Evolutionary conservation across 495 filamentous ascomycete species (phyloP).

Genomic region (Aspergillus carlsbadensis): DNA sequence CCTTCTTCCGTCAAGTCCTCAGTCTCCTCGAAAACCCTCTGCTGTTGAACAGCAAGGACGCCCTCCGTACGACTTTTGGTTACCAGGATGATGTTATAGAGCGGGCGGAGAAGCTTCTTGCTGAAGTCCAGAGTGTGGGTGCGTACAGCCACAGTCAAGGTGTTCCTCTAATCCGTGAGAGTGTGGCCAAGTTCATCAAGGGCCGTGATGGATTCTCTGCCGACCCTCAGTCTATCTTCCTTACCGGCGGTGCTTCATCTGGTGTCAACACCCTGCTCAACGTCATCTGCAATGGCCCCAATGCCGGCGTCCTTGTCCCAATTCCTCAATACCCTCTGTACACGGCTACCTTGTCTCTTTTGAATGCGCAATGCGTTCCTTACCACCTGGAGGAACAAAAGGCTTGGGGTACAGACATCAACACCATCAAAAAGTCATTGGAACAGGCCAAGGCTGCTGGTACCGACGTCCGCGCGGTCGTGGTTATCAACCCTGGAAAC

Average conservation of each 20-base stretch:
- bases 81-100: constrained; percentile 88
- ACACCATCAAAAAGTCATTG: constrained; percentile 67
- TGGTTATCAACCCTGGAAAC: constrained; percentile 98
- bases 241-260: constrained; percentile 86
- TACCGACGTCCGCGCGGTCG: constrained; percentile 85
- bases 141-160: constrained; percentile 96
- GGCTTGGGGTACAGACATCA: constrained; percentile 83
- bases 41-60: constrained; percentile 76
- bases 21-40: constrained; percentile 89
- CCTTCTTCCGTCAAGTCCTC: constrained; percentile 96
- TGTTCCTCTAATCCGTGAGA: constrained; percentile 77
- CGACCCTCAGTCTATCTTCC: constrained; percentile 74
- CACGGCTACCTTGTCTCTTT: constrained; percentile 84
- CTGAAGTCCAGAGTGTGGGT: constrained; percentile 84
- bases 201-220: constrained; percentile 84
- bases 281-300: constrained; percentile 76
- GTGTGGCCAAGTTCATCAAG: constrained; percentile 90
- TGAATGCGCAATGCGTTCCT: constrained; percentile 84
- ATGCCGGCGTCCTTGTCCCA: constrained; percentile 84
- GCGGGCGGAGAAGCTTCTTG: constrained; percentile 74
- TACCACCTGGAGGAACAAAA: constrained; percentile 87
- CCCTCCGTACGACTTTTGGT: constrained; percentile 60
- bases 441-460: constrained; percentile 69
- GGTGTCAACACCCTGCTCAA: constrained; percentile 92
- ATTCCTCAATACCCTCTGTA: constrained; percentile 99